Conservation (phyloP, 768 basidiomycete genomes). For the Russula lepida region DNA sequence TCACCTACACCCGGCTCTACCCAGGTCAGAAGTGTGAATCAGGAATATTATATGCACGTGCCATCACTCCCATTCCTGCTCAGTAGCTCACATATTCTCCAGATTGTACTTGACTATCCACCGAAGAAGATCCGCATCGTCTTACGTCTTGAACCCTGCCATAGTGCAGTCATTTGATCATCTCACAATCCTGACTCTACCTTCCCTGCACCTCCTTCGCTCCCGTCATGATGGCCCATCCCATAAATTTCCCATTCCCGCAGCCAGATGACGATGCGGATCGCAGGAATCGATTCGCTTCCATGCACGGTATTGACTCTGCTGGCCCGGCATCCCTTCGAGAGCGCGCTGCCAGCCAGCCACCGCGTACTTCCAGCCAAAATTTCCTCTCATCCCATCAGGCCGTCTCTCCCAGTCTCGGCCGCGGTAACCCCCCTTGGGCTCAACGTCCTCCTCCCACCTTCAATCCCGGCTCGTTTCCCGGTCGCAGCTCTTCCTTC, state of each 20-base stretch:
- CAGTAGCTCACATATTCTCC: not conserved
- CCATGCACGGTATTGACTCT: constrained; percentile 34
- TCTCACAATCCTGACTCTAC: constrained; percentile 21
- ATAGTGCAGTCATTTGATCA: constrained; percentile 5
- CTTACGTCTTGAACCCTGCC: constrained; percentile 5
- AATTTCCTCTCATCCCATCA: constrained; percentile 39
- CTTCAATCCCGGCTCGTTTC: constrained; percentile 41
- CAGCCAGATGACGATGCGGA: constrained; percentile 42
- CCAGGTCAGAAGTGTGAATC: constrained; percentile 10
- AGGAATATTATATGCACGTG: constrained; percentile 17
- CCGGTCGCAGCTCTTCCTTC: constrained; percentile 63
- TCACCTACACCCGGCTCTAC: not conserved
- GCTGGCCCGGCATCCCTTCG: constrained; percentile 38
- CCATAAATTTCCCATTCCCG: constrained; percentile 29
- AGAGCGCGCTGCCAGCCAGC: constrained; percentile 65
- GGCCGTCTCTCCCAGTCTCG: constrained; percentile 37
- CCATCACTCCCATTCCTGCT: not conserved
- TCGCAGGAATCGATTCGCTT: constrained; percentile 53
- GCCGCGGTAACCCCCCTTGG: constrained; percentile 41
- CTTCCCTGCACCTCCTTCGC: constrained; percentile 16
- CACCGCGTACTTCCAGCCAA: constrained; percentile 46
- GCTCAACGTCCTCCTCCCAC: constrained; percentile 36
- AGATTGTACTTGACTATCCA: constrained; percentile 19
- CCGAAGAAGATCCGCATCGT: constrained; percentile 18
- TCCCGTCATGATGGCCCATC: constrained; percentile 29